These are phyloP conservation scores for Moringa oleifera DNA, from an alignment of 345 rosid species.

Conservation along the genomic window DNA sequence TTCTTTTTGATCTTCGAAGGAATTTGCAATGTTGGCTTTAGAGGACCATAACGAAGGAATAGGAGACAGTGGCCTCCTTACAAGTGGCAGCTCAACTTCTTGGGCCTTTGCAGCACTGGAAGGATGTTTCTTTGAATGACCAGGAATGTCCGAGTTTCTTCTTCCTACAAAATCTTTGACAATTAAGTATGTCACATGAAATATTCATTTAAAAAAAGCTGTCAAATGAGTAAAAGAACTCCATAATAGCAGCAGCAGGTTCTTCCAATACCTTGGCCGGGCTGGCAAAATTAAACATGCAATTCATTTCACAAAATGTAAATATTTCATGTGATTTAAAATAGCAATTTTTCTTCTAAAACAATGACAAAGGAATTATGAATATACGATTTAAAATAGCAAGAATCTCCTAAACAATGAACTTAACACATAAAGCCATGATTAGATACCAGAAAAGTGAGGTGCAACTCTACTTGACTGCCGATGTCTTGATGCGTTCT, in stretches of 20 bases:
- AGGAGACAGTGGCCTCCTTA: constrained; percentile 60
- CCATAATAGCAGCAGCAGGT: neutral
- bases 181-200: constrained; percentile 14
- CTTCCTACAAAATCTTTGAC: constrained; percentile 33
- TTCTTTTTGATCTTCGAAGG: constrained; percentile 32
- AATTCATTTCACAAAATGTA: neutral
- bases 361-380: no score
- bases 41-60: constrained; percentile 33
- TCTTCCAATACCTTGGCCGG: neutral
- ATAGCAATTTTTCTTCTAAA: neutral
- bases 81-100: constrained; percentile 23
- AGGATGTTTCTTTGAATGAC: constrained; percentile 35
- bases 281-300: no score
- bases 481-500: constrained; percentile 20
- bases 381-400: neutral
- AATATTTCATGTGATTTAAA: neutral
- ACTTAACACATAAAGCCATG: neutral
- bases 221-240: neutral
- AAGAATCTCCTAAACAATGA: neutral
- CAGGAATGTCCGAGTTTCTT: constrained; percentile 48
- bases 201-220: constrained; percentile 9
- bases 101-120: constrained; percentile 23
- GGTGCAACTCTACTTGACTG: constrained; percentile 20
- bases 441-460: constrained; percentile 18
- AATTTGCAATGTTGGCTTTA: constrained; percentile 37